Evolutionary conservation across 192 early-diverging fungal species (phyloP).

Genomic region (Backusella morwellensis): DNA sequence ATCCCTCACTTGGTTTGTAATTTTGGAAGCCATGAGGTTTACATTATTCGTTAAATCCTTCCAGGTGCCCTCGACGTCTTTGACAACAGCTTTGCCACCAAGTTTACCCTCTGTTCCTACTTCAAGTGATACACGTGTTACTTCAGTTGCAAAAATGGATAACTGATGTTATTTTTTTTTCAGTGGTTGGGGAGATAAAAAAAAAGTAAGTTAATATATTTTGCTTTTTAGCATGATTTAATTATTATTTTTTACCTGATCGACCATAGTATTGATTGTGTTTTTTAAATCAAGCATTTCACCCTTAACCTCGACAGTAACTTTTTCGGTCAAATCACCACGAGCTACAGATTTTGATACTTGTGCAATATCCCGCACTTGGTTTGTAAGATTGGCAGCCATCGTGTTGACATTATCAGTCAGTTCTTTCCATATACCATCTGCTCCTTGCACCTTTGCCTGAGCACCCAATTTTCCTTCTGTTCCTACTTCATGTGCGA

Average conservation of each 20-base stretch:
- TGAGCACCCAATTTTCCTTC: conserved; percentile 76
- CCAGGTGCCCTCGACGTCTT: conserved; percentile 55
- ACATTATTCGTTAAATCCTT: conserved; percentile 59
- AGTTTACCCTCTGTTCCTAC: conserved; percentile 60
- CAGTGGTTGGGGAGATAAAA: not conserved
- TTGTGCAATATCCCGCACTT: conserved; percentile 61
- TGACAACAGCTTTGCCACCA: conserved; percentile 54
- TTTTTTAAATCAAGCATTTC: conserved; percentile 58
- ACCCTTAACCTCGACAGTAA: conserved; percentile 57
- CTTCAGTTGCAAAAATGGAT: conserved; percentile 55
- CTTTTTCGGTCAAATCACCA: conserved; percentile 56
- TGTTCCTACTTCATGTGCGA: conserved; percentile 65
- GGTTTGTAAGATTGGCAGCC: conserved; percentile 55
- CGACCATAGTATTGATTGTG: conserved; percentile 62
- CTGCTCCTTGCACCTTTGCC: conserved; percentile 32
- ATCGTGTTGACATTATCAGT: conserved; percentile 56
- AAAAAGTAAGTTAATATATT: not conserved
- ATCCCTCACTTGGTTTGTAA: conserved; percentile 58
- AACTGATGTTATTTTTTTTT: conserved; percentile 10
- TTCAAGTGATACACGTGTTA: conserved; percentile 53
- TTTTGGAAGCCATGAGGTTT: conserved; percentile 59
- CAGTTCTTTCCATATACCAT: conserved; percentile 56
- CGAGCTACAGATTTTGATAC: conserved; percentile 63
- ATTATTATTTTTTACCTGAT: conserved; percentile 37
- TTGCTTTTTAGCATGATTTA: not conserved